phyloP scores from a whole-genome alignment of 345 rosid genomes.

The Melaleuca alternifolia region DNA sequence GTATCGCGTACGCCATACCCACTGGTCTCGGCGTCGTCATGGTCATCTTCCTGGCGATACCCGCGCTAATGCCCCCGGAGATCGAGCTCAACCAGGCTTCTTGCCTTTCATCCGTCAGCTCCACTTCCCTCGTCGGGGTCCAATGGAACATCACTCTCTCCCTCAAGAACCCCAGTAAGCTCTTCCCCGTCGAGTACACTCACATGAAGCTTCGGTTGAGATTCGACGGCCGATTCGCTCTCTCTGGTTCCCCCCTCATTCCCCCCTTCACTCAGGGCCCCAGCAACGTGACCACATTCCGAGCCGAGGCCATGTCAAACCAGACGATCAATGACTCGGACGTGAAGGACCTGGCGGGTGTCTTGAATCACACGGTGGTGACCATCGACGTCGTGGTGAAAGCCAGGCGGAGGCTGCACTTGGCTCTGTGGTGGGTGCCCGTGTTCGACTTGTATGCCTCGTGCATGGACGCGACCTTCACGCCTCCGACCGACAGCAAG shows the following conservation, averaged over 20 bases:
- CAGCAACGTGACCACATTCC: neutral
- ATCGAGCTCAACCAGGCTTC: neutral
- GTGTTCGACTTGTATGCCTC: neutral
- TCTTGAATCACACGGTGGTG: fast-evolving
- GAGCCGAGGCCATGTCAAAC: too few relatives aligned
- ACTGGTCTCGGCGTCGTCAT: neutral
- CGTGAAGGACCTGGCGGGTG: neutral
- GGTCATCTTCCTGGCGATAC: neutral
- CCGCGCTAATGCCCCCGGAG: neutral
- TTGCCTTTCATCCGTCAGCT: neutral
- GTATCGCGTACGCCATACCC: too few relatives aligned
- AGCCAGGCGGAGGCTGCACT: neutral
- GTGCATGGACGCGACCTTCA: neutral
- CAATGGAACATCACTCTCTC: neutral
- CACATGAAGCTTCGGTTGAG: neutral
- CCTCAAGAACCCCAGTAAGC: neutral
- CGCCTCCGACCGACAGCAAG: fast-evolving
- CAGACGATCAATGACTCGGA: too few relatives aligned
- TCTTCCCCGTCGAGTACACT: neutral
- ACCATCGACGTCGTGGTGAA: neutral
- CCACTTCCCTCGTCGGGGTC: neutral
- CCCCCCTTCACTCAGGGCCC: neutral
- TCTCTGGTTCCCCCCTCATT: neutral
- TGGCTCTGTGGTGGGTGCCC: neutral
- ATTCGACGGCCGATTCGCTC: neutral